phyloP scores from a whole-genome alignment of 106 monocot genomes.

The Acanthochlamys bracteata region DNA sequence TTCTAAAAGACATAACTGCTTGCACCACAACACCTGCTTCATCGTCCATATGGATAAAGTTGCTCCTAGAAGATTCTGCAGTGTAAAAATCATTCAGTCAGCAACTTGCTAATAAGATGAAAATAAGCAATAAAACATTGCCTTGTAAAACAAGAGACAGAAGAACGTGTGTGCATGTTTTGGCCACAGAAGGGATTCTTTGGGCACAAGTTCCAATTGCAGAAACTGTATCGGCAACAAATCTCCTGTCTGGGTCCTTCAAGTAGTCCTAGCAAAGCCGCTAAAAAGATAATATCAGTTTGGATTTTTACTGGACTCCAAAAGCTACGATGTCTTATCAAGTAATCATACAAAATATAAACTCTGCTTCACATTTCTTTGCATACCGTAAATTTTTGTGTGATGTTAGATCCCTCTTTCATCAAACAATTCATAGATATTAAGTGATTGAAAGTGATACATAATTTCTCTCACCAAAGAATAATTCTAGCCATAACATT shows the following conservation, averaged over 20 bases:
- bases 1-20: constrained; percentile 85
- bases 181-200: constrained; percentile 45
- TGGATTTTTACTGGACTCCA: no score
- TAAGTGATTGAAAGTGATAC: no score
- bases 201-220: constrained; percentile 79
- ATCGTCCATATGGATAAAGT: constrained; percentile 26
- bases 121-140: constrained; percentile 11
- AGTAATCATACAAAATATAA: no score
- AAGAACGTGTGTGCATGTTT: constrained; percentile 59
- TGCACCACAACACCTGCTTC: constrained; percentile 78
- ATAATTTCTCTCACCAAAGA: no score
- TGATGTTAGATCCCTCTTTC: no score
- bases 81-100: constrained; percentile 4
- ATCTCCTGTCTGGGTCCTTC: constrained; percentile 84
- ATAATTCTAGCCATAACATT: no score
- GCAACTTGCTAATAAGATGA: not conserved
- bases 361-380: no score
- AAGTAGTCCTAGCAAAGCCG: constrained; percentile 77
- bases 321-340: constrained; percentile 10
- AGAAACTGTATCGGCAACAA: constrained; percentile 85
- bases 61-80: constrained; percentile 48
- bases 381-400: no score
- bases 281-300: constrained; percentile 33
- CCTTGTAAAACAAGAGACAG: constrained; percentile 61
- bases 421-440: no score